These are phyloP conservation scores for Trypanosoma scelopori DNA, from an alignment of 208 protist genomes.

Conservation along the genomic window DNA sequence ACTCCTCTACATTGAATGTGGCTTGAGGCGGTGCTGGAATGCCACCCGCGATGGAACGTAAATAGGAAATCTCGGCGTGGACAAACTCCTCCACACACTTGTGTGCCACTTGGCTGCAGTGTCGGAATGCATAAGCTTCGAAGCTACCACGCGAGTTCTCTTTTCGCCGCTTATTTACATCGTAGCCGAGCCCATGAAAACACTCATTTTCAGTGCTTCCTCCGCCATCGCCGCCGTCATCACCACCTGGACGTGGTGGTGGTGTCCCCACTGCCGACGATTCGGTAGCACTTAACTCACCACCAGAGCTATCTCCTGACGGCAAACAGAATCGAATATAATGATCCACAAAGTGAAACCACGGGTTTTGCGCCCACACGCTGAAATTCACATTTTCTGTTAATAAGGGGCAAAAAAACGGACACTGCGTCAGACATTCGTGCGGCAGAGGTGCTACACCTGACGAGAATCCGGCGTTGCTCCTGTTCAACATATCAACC, in stretches of 20 bases:
- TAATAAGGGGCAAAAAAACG: background rate
- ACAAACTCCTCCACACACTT: background rate
- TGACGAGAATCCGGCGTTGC: background rate
- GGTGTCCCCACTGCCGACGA: background rate
- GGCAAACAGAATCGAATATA: background rate
- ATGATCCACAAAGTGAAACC: slow-evolving; percentile 1
- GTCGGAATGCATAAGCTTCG: background rate
- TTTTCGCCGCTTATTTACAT: no score
- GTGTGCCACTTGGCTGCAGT: background rate
- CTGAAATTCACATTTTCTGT: background rate
- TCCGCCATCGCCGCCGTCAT: no score
- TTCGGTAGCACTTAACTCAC: background rate
- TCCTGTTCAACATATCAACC: background rate
- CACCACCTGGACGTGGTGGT: no score
- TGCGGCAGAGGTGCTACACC: background rate
- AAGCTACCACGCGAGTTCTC: no score
- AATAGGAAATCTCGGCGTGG: background rate
- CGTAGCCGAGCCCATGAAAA: no score
- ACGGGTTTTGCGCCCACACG: background rate
- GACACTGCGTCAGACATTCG: background rate
- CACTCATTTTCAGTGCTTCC: no score
- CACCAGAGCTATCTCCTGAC: background rate
- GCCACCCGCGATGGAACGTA: background rate
- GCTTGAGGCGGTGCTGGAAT: background rate
- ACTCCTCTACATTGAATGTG: no score